Percentiles rank a stretch among this genome's conserved stretches.
phyloP scores from a whole-genome alignment of 164 flowering plant species.

The Santalum album region DNA sequence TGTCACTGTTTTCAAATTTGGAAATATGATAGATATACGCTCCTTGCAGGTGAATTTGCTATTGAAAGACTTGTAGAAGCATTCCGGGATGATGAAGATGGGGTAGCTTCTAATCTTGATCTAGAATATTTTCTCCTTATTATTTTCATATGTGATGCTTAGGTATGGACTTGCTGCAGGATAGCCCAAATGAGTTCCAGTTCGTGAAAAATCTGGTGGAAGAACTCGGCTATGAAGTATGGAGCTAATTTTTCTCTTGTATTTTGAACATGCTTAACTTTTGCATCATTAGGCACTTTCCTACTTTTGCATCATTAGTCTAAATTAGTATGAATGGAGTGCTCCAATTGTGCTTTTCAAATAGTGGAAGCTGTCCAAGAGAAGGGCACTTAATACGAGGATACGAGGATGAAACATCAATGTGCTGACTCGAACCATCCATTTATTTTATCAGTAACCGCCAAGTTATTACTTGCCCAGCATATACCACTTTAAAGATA shows the following conservation, averaged over 20 bases:
- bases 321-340: no score
- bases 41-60: slow-evolving; percentile 53
- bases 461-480: no score
- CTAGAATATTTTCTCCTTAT: neutral
- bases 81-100: slow-evolving; percentile 25
- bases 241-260: slow-evolving; percentile 11
- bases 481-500: no score
- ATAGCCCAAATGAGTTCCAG: slow-evolving; percentile 41
- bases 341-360: no score
- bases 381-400: no score
- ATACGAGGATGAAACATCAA: no score
- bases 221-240: slow-evolving; percentile 59
- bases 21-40: no score
- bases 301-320: neutral
- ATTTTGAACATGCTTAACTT: neutral
- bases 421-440: no score
- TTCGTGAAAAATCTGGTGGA: slow-evolving; percentile 37
- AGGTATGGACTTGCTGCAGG: slow-evolving; percentile 32
- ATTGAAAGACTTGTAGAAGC: slow-evolving; percentile 48
- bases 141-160: neutral
- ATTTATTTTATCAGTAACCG: no score
- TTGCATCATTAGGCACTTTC: neutral
- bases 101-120: slow-evolving; percentile 17
- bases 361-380: no score
- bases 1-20: no score